These are phyloP conservation scores for Aegilops longissima DNA, from an alignment of 176 grass and related monocot species.

Conservation along the genomic window DNA sequence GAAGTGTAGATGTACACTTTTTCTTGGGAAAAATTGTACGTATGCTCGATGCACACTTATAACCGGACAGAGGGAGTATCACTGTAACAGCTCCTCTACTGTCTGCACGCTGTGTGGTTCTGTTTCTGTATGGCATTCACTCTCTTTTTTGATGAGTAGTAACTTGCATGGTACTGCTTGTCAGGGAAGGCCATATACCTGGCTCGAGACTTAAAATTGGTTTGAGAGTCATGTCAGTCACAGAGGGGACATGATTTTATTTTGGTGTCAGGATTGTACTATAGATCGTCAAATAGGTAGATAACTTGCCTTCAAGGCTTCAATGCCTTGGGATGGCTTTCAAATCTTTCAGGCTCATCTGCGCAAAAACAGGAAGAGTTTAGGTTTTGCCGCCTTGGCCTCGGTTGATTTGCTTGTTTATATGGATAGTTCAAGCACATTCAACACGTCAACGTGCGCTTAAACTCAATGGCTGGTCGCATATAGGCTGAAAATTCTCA, in stretches of 20 bases:
- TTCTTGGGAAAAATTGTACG: too few species aligned
- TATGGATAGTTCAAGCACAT: neutral
- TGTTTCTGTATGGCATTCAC: slow-evolving; percentile 2
- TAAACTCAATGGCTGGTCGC: neutral
- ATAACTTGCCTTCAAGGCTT: neutral
- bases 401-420: neutral
- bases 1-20: too few species aligned
- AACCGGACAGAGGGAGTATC: neutral
- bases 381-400: neutral
- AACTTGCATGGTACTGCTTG: neutral
- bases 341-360: neutral
- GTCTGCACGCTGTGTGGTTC: neutral
- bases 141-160: neutral
- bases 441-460: neutral
- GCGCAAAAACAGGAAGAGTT: neutral
- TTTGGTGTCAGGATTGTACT: slow-evolving; percentile 25
- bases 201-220: slow-evolving; percentile 20
- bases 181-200: slow-evolving; percentile 12
- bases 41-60: too few species aligned
- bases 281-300: slow-evolving; percentile 6
- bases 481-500: neutral
- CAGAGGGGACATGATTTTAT: slow-evolving; percentile 22
- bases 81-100: neutral
- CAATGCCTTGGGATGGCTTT: neutral
- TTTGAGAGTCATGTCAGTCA: slow-evolving; percentile 10